phyloP scores from a whole-genome alignment of 2,329 filamentous ascomycete genomes.

The Zopfia rhizophila region DNA sequence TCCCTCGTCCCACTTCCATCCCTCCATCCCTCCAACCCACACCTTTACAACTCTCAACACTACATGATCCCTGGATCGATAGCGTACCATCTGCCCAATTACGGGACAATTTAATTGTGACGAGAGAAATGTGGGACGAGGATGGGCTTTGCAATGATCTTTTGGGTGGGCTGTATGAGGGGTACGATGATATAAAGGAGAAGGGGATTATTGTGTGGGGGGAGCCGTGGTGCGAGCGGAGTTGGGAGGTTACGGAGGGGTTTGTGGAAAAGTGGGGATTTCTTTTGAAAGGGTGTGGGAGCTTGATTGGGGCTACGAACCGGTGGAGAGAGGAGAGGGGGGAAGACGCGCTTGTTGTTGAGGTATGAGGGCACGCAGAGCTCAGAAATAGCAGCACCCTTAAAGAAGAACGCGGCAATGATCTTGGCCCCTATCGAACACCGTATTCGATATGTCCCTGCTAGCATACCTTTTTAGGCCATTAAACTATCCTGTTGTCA shows the following conservation, averaged over 20 bases:
- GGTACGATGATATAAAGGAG: slow-evolving; percentile 15
- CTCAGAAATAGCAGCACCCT: too few relatives aligned
- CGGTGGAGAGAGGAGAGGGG: slow-evolving; percentile 50
- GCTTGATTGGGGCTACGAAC: slow-evolving; percentile 54
- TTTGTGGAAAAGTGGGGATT: slow-evolving; percentile 54
- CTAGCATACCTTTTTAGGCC: too few relatives aligned
- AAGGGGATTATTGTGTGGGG: slow-evolving; percentile 51
- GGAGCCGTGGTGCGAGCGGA: slow-evolving; percentile 51
- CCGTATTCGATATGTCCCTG: too few relatives aligned
- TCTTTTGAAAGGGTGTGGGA: slow-evolving; percentile 53
- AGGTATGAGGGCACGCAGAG: too few relatives aligned
- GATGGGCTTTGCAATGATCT: slow-evolving; percentile 24
- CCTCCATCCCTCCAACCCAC: slow-evolving; percentile 9
- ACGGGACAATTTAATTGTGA: not conserved
- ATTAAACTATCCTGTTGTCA: too few relatives aligned
- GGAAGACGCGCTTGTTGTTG: too few relatives aligned
- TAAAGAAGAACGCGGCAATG: too few relatives aligned
- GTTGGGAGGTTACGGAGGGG: slow-evolving; percentile 56
- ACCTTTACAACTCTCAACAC: slow-evolving; percentile 4
- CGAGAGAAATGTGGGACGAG: slow-evolving; percentile 11
- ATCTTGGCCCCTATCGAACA: too few relatives aligned
- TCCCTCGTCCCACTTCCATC: slow-evolving; percentile 12
- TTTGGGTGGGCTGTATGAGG: slow-evolving; percentile 27
- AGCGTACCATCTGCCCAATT: slow-evolving; percentile 3
- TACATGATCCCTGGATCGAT: slow-evolving; percentile 16